A percentile compares a stretch with the other conserved stretches of the same genome.
These are phyloP conservation scores for Stenocarpella maydis DNA, from an alignment of 2,329 filamentous ascomycete species.

Conservation along the genomic window DNA sequence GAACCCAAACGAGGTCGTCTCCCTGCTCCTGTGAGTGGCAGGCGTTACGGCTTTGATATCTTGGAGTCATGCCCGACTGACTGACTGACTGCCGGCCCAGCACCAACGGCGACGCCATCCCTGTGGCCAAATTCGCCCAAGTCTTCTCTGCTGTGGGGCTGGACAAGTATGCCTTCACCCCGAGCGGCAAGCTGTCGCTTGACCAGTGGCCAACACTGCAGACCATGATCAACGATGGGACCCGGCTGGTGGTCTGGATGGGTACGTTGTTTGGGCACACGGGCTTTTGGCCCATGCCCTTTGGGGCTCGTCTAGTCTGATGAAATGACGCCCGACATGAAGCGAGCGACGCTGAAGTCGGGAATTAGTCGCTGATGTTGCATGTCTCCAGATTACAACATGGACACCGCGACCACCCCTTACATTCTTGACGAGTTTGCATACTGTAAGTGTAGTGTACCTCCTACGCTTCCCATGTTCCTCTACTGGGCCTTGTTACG, in stretches of 20 bases:
- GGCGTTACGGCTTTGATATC: not conserved
- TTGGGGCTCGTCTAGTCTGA: not conserved
- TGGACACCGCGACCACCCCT: slow-evolving; percentile 57
- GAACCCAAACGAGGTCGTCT: slow-evolving; percentile 68
- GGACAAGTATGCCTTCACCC: slow-evolving; percentile 63
- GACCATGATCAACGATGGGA: slow-evolving; percentile 67
- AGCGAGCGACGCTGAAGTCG: not conserved
- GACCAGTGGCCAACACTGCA: slow-evolving; percentile 75
- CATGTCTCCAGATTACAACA: slow-evolving; percentile 64
- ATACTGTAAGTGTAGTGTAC: slow-evolving; percentile 52
- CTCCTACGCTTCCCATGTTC: slow-evolving; percentile 53
- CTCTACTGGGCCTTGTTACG: not conserved
- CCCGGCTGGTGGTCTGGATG: slow-evolving; percentile 75
- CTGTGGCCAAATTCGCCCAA: slow-evolving; percentile 61
- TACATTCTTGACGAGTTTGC: slow-evolving; percentile 72
- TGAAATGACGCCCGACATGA: not conserved
- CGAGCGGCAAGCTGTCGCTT: slow-evolving; percentile 50
- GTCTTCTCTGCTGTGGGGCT: slow-evolving; percentile 65
- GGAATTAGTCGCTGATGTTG: slow-evolving; percentile 34
- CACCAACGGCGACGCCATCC: slow-evolving; percentile 67
- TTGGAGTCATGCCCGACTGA: not conserved
- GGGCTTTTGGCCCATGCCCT: not conserved
- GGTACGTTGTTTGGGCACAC: slow-evolving; percentile 50
- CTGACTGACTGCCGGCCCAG: slow-evolving; percentile 1
- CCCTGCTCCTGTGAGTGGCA: slow-evolving; percentile 57